A percentile compares a stretch with the other conserved stretches of the same genome.
These are phyloP conservation scores for Schizochytrium sp. DNA, from an alignment of 108 stramenopile genomes.

Conservation along the genomic window DNA sequence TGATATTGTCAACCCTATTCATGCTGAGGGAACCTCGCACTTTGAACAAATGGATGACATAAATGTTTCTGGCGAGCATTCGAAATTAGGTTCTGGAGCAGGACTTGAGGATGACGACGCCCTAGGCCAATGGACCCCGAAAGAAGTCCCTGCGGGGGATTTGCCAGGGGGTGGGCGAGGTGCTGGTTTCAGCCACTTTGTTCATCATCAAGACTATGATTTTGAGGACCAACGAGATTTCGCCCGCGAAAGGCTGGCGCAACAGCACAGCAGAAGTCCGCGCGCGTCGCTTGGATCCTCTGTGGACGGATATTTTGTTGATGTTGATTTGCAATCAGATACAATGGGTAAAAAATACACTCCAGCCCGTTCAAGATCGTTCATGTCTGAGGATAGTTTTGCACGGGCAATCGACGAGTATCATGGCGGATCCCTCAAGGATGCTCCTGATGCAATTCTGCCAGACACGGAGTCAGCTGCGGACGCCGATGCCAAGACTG, in stretches of 20 bases:
- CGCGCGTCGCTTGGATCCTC: not conserved
- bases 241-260: not conserved
- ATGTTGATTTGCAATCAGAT: not conserved
- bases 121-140: constrained; percentile 52
- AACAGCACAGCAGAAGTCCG: not conserved
- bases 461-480: too few relatives aligned
- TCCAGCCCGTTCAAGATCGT: not conserved
- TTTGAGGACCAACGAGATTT: constrained; percentile 14
- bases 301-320: not conserved
- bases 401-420: not conserved
- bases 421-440: not conserved
- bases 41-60: too few relatives aligned
- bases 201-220: constrained; percentile 21
- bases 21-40: too few relatives aligned
- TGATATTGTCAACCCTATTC: too few relatives aligned
- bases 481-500: not conserved
- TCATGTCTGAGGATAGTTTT: too few relatives aligned
- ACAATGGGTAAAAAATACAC: not conserved
- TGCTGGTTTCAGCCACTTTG: constrained; percentile 48
- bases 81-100: too few relatives aligned
- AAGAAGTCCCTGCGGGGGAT: not conserved
- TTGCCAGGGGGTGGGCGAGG: constrained; percentile 49
- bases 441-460: not conserved
- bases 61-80: too few relatives aligned
- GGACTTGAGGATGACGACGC: not conserved